phyloP scores from a whole-genome alignment of 1,284 basidiomycete species.

The Rhodotorula mucilaginosa region DNA sequence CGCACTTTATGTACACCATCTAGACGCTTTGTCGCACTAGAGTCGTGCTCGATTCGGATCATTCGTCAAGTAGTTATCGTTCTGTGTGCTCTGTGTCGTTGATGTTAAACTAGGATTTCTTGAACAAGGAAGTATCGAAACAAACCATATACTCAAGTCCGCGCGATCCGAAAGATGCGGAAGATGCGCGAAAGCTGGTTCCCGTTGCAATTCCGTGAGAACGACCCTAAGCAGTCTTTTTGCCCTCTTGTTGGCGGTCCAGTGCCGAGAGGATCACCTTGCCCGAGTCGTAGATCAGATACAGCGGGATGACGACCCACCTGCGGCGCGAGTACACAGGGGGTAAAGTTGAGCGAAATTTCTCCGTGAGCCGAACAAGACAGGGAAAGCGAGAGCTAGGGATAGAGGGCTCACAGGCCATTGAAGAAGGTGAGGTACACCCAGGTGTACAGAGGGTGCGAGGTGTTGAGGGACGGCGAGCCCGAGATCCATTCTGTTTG shows the following conservation, averaged over 20 bases:
- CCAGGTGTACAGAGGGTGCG: constrained; percentile 58
- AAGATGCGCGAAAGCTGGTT: too few relatives aligned
- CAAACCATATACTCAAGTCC: too few relatives aligned
- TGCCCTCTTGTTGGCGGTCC: neutral
- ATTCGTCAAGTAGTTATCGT: neutral
- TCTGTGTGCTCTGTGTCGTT: neutral
- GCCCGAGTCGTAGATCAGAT: constrained; percentile 57
- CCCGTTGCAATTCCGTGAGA: too few relatives aligned
- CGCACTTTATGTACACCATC: constrained; percentile 36
- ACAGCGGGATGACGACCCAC: constrained; percentile 72
- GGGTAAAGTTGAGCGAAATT: neutral
- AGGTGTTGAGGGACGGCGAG: constrained; percentile 66
- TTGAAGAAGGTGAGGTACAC: constrained; percentile 38
- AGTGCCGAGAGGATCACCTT: neutral
- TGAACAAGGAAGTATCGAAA: neutral
- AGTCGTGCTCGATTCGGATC: neutral
- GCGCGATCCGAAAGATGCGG: too few relatives aligned
- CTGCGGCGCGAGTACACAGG: constrained; percentile 49
- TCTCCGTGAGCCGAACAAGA: too few relatives aligned
- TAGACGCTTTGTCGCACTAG: neutral
- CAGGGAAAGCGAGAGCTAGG: neutral
- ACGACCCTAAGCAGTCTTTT: neutral
- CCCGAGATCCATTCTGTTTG: constrained; percentile 66
- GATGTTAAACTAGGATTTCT: neutral
- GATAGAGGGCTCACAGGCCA: constrained; percentile 20